These are phyloP conservation scores for Cutaneotrichosporon sp. DNA, from an alignment of 1,284 basidiomycete genomes.

Conservation along the genomic window DNA sequence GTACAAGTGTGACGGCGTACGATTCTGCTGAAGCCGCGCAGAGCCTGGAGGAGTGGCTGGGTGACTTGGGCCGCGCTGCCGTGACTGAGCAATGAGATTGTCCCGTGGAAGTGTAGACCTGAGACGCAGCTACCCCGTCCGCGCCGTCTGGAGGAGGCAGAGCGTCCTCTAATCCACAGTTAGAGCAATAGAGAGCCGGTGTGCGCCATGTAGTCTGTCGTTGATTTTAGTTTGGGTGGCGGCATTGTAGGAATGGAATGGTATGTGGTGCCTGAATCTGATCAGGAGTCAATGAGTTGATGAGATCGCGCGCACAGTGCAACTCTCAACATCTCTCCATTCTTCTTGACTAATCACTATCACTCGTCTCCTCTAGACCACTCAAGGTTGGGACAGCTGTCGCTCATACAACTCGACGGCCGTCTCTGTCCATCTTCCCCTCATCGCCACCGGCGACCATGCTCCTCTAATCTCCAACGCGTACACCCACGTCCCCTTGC, in stretches of 20 bases:
- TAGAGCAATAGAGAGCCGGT: not conserved
- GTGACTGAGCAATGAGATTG: not conserved
- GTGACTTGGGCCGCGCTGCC: not conserved
- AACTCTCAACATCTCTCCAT: not conserved
- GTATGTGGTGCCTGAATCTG: not conserved
- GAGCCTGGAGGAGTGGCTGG: conserved; percentile 18
- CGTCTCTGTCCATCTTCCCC: not conserved
- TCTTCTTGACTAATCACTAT: not conserved
- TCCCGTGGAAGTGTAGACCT: not conserved
- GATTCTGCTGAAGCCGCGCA: conserved; percentile 14
- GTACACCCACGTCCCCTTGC: not conserved
- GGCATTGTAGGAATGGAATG: not conserved
- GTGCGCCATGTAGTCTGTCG: not conserved
- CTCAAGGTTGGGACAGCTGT: not conserved
- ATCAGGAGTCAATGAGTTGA: not conserved
- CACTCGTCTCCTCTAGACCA: not conserved
- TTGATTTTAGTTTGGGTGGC: not conserved
- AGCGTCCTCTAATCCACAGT: not conserved
- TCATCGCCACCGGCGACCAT: not conserved
- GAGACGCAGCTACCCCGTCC: too few relatives aligned
- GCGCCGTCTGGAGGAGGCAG: too few relatives aligned
- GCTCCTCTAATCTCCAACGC: not conserved
- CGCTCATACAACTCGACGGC: not conserved
- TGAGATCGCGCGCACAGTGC: not conserved
- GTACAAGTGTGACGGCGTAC: conserved; percentile 10